These are phyloP conservation scores for Xylaria intraflava DNA, from an alignment of 495 filamentous ascomycete genomes.

Conservation along the genomic window DNA sequence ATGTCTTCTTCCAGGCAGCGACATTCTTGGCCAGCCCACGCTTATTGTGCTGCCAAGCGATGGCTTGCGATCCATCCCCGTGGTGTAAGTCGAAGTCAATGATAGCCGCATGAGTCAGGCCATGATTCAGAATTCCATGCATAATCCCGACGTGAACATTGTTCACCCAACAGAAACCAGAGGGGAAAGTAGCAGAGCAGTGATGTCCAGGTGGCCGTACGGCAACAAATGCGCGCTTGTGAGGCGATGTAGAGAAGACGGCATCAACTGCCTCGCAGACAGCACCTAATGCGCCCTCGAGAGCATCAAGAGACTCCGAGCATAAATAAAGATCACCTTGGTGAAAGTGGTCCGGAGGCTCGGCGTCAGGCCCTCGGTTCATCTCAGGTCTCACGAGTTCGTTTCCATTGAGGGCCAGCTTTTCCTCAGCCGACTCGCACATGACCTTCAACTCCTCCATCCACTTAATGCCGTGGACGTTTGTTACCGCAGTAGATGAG, in stretches of 20 bases:
- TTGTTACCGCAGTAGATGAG: conserved; percentile 62
- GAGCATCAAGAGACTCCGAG: conserved; percentile 72
- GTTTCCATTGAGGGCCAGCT: conserved; percentile 63
- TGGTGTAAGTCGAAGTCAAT: conserved; percentile 97
- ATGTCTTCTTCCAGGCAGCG: conserved; percentile 65
- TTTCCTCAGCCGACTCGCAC: conserved; percentile 71
- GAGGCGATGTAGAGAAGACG: conserved; percentile 56
- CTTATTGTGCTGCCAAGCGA: conserved; percentile 80
- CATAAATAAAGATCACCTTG: conserved; percentile 87
- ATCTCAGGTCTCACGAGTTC: conserved; percentile 61
- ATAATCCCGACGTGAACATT: conserved; percentile 97
- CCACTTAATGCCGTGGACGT: conserved; percentile 80
- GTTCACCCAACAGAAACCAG: conserved; percentile 97
- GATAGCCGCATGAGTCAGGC: conserved; percentile 88
- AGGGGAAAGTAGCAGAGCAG: conserved; percentile 79
- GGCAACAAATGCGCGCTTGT: conserved; percentile 69
- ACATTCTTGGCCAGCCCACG: conserved; percentile 59
- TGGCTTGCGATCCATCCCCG: conserved; percentile 90
- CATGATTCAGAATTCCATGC: conserved; percentile 73
- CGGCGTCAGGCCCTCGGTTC: conserved; percentile 40
- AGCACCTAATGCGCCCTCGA: conserved; percentile 83
- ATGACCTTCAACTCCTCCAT: conserved; percentile 84
- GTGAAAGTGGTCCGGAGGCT: conserved; percentile 53
- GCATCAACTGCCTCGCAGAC: conserved; percentile 87
- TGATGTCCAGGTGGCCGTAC: conserved; percentile 90